These are phyloP conservation scores for Scheffersomyces stambukii DNA, from an alignment of 1,139 yeast species.

Conservation along the genomic window DNA sequence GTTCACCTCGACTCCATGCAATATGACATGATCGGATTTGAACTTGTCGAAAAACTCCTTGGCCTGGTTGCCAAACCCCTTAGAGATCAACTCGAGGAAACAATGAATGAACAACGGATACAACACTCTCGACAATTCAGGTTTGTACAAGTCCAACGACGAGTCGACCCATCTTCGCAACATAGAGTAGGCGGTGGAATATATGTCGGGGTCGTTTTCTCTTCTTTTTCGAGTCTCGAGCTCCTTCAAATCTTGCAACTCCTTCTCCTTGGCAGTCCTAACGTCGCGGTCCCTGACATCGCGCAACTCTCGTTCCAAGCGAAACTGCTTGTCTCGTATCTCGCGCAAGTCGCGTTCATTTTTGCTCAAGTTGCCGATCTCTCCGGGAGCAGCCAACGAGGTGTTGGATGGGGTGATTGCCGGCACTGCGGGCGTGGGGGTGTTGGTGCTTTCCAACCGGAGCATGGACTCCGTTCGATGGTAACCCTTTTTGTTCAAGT, in stretches of 20 bases:
- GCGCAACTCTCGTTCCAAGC: constrained; percentile 36
- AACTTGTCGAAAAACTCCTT: constrained; percentile 73
- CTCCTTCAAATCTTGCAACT: constrained; percentile 37
- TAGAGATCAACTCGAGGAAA: constrained; percentile 71
- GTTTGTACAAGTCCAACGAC: constrained; percentile 86
- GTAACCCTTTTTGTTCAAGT: constrained; percentile 89
- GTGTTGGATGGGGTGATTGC: constrained; percentile 43
- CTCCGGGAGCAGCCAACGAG: constrained; percentile 37
- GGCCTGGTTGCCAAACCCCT: constrained; percentile 58
- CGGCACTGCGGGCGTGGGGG: constrained; percentile 55
- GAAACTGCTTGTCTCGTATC: constrained; percentile 30
- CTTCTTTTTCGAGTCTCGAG: constrained; percentile 36
- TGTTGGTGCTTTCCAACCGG: constrained; percentile 79
- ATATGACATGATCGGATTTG: constrained; percentile 65
- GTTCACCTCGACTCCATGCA: constrained; percentile 76
- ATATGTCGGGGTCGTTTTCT: constrained; percentile 62
- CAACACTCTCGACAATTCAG: constrained; percentile 76
- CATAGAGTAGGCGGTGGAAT: constrained; percentile 72
- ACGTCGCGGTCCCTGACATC: constrained; percentile 40
- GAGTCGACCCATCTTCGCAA: constrained; percentile 88
- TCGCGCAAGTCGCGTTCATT: constrained; percentile 40
- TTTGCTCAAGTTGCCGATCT: constrained; percentile 19
- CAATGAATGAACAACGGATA: constrained; percentile 91
- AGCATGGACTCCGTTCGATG: constrained; percentile 92
- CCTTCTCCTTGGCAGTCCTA: constrained; percentile 38